phyloP scores from a whole-genome alignment of 805 yeast genomes.

The Candida easanensis region DNA sequence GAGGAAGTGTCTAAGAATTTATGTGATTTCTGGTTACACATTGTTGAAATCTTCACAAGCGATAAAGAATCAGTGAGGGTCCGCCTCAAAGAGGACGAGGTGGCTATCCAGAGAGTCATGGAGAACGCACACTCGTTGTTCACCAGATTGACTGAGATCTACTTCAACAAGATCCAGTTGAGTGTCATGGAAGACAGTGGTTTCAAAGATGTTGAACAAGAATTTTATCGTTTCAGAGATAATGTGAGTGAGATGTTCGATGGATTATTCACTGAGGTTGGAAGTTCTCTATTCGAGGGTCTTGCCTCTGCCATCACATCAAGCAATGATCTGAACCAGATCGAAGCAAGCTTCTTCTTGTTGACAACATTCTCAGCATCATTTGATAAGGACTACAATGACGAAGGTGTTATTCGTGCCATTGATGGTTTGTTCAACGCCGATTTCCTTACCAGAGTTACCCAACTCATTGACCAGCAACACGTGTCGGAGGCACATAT shows the following conservation, averaged over 20 bases:
- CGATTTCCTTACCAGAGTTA: conserved; percentile 26
- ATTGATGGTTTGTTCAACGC: conserved; percentile 30
- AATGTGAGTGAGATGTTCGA: conserved; percentile 81
- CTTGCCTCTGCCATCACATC: conserved; percentile 37
- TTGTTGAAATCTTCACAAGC: conserved; percentile 54
- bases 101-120: conserved; percentile 27
- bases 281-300: conserved; percentile 44
- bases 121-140: conserved; percentile 40
- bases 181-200: conserved; percentile 34
- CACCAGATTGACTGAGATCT: conserved; percentile 52
- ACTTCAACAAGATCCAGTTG: conserved; percentile 65
- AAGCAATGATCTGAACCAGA: conserved; percentile 32
- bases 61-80: conserved; percentile 39
- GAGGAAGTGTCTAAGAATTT: conserved; percentile 56
- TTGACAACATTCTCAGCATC: conserved; percentile 55
- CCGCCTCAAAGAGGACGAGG: conserved; percentile 34
- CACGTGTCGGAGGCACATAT: conserved; percentile 26
- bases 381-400: conserved; percentile 31
- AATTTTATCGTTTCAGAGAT: conserved; percentile 64
- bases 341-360: conserved; percentile 64
- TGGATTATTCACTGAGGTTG: conserved; percentile 62
- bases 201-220: conserved; percentile 37
- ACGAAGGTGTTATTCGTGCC: conserved; percentile 19
- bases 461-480: conserved; percentile 16
- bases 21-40: conserved; percentile 66